Evolutionary conservation across 495 filamentous ascomycete genomes (phyloP), one percentile per base, ranked within the genome.

Genomic region (Lepidopterella palustris): DNA sequence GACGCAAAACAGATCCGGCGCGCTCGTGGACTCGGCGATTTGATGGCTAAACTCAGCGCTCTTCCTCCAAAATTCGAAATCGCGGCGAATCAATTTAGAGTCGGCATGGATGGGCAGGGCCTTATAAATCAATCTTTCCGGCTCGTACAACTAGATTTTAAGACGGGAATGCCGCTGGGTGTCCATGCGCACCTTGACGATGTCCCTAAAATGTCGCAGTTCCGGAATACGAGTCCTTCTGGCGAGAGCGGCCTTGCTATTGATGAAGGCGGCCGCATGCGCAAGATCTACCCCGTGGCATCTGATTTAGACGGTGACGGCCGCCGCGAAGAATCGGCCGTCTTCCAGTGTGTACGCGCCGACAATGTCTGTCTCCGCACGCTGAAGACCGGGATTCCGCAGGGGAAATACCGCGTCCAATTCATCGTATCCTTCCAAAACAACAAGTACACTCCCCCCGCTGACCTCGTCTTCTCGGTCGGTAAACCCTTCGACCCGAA

Each of bases 371-470:
- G 65, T 50, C 56, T 70, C 15, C 57, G 68, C 9, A 60, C 58
- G 4, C 50, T 70, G 35, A 62, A 59, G 23, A 70, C 68, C 1
- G 65, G 68, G 21, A 66, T 70, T 18, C 68, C 68, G 48, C 68
- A 63, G 58, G 68, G 68, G 1, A 24, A 53, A 11, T 70, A 70
- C 55, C 55, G 61, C 29, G 68, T 68, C 45, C 48, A 52, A 15
- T 70, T 70, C 55, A 62, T 70, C 42, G 62, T 60, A 27, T 57
- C 59, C 45, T 70, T 70, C 56, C 65, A 68, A 23, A 59, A 67
- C 55, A 58, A 51, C 28, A 58, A 51, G 10, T 39, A 57, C 28
- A 61, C 62, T 9, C 45, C 62, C 25, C 68, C 68, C 4, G 27
- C 24, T 6, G 58, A 70, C 23, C 28, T 70, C 18, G 63, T 70